Evolutionary conservation across 2,329 filamentous ascomycete genomes (phyloP).

Genomic region (Lasiodiplodia sp.): DNA sequence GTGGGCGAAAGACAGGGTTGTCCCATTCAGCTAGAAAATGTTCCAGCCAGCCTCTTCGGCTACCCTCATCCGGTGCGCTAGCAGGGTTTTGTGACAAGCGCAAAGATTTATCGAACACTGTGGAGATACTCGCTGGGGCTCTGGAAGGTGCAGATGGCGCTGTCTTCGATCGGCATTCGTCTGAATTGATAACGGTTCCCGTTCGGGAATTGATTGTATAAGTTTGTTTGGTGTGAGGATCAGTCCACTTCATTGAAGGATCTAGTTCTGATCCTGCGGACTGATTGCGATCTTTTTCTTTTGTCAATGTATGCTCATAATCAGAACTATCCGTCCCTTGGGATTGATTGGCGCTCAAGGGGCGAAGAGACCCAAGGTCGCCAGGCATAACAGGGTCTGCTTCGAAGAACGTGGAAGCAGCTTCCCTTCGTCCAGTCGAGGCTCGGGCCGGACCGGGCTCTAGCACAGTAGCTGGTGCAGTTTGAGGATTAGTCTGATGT

Average conservation of each 20-base stretch:
- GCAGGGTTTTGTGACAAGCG: slow-evolving; percentile 39
- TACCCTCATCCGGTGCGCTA: slow-evolving; percentile 17
- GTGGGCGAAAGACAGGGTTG: slow-evolving; percentile 75
- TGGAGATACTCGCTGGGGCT: slow-evolving; percentile 32
- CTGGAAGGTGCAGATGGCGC: slow-evolving; percentile 19
- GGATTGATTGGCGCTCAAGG: neutral
- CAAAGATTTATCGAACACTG: slow-evolving; percentile 39
- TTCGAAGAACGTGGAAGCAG: slow-evolving; percentile 21
- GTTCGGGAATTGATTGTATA: slow-evolving; percentile 64
- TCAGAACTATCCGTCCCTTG: neutral
- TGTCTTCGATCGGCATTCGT: neutral
- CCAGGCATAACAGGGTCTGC: slow-evolving; percentile 14
- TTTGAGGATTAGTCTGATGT: slow-evolving; percentile 1
- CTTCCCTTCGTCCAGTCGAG: neutral
- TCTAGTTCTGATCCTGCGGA: slow-evolving; percentile 35
- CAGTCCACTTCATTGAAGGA: slow-evolving; percentile 63
- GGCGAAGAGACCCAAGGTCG: slow-evolving; percentile 4
- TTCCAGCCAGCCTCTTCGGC: slow-evolving; percentile 61
- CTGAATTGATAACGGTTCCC: slow-evolving; percentile 50
- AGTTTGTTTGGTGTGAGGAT: slow-evolving; percentile 64
- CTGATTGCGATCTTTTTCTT: neutral
- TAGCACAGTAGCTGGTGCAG: slow-evolving; percentile 15
- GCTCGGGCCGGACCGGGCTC: slow-evolving; percentile 17
- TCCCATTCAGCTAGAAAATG: slow-evolving; percentile 71
- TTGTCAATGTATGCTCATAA: neutral